Evolutionary conservation across 352 stramenopile species (phyloP), one percentile per base, ranked within the genome.

Genomic region (Pythium inflatum): DNA sequence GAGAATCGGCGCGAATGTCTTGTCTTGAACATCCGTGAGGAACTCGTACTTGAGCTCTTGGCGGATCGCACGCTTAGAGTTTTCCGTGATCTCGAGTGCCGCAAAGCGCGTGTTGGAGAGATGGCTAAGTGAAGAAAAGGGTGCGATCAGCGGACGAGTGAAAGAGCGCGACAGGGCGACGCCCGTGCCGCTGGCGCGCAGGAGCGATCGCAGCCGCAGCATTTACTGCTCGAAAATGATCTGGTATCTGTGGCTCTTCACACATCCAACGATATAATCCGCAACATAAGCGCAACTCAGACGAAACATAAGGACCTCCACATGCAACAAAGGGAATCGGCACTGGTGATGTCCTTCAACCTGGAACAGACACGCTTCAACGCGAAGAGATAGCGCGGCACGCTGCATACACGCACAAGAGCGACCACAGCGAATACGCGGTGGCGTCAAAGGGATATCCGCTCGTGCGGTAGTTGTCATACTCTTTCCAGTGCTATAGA

Each of bases 1-100:
- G 12, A 85, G 50, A 50, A 84, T 76, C 25, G 71, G 63, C 12
- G 80, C 66, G 63, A 95, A 90, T 48, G 90, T 89, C 45, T 85
- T 73, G 7, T 81, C 73, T 74, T 98, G 93, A 20, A 97, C 81
- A 56, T 89, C 67, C 20, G 92, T 98, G 79, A 97, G 92, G 49
- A 70, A 75, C 51, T 89, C 75, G 62, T 93, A 93, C 40, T 82
- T 70, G 60, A 96, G 79, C 40, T 87, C 79, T 65, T 93, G 70
- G 12, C 77, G 60, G 30, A 91, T 81, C 4, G 87, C 83, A 24
- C 71, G 63, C 50, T 79, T 76, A 45, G 67, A 83, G 71, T 74
- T 64, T 18, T 71, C 58, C 0, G 73, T 81, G 53, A 89, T 76
- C 25, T 50, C 54, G 38, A 80, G 55, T 5, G 45, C 38, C 43